phyloP scores from a whole-genome alignment of 1,284 basidiomycete species.

The Trametes hirsuta region DNA sequence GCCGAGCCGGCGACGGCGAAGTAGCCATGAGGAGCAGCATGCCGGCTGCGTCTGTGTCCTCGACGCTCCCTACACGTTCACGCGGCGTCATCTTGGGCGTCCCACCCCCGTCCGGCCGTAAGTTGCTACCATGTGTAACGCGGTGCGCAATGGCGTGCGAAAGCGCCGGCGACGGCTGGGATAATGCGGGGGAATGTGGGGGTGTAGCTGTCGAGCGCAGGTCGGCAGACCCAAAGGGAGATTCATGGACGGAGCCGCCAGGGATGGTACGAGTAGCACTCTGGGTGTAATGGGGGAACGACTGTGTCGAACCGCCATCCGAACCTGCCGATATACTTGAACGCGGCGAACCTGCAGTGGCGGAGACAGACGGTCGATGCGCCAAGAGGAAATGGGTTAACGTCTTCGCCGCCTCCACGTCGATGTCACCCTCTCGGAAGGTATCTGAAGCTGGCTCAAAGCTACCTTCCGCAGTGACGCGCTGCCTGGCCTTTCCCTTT shows the following conservation, averaged over 20 bases:
- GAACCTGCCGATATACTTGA: slow-evolving; percentile 66
- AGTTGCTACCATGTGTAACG: slow-evolving; percentile 25
- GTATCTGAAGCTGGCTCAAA: slow-evolving; percentile 17
- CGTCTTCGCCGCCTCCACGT: slow-evolving; percentile 80
- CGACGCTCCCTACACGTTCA: slow-evolving; percentile 25
- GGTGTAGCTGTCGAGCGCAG: slow-evolving; percentile 38
- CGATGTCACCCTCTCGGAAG: slow-evolving; percentile 56
- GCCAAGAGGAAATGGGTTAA: slow-evolving; percentile 67
- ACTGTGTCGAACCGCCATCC: slow-evolving; percentile 53
- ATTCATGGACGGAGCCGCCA: slow-evolving; percentile 37
- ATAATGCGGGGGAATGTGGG: slow-evolving; percentile 24
- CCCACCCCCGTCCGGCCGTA: slow-evolving; percentile 25
- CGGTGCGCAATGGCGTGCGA: slow-evolving; percentile 22
- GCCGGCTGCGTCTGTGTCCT: slow-evolving; percentile 77
- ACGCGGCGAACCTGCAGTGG: slow-evolving; percentile 62
- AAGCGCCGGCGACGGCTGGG: slow-evolving; percentile 19
- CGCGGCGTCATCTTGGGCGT: slow-evolving; percentile 35
- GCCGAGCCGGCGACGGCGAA: slow-evolving; percentile 76
- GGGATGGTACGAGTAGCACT: slow-evolving; percentile 56
- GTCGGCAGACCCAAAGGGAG: slow-evolving; percentile 31
- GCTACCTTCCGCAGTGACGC: slow-evolving; percentile 27
- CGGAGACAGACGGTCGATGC: slow-evolving; percentile 60
- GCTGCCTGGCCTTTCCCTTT: slow-evolving; percentile 40
- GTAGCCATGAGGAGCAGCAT: slow-evolving; percentile 80
- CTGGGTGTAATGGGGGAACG: slow-evolving; percentile 63